Percentiles rank a stretch among this genome's conserved stretches.
phyloP scores from a whole-genome alignment of 2,329 filamentous ascomycete species.

The Aureobasidium sp. region DNA sequence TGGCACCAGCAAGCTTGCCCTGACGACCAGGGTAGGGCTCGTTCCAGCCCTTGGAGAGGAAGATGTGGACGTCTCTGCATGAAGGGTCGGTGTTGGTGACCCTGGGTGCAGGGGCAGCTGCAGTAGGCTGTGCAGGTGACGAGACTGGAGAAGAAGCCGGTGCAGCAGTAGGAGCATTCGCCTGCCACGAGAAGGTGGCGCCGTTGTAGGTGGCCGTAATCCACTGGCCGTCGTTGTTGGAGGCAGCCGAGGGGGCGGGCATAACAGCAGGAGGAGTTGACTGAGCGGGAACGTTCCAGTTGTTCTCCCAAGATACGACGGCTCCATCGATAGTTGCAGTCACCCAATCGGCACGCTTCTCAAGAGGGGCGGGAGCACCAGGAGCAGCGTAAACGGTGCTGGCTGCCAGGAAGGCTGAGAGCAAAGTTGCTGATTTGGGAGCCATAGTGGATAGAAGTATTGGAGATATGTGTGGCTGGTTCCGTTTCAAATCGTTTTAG shows the following conservation, averaged over 20 bases:
- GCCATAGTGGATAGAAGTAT: neutral
- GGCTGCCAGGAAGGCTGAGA: neutral
- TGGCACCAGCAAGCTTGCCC: slow-evolving; percentile 19
- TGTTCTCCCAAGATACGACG: slow-evolving; percentile 4
- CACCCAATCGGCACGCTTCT: slow-evolving; percentile 39
- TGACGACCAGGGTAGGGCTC: slow-evolving; percentile 21
- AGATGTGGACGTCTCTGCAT: slow-evolving; percentile 22
- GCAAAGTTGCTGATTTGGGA: neutral
- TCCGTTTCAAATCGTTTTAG: neutral
- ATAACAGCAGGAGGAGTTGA: neutral
- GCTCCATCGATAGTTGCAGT: neutral
- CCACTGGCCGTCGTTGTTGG: neutral
- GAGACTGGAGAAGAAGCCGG: slow-evolving; percentile 15
- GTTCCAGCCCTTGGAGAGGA: slow-evolving; percentile 23
- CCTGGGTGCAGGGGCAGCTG: slow-evolving; percentile 10
- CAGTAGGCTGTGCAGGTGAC: neutral
- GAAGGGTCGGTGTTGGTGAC: slow-evolving; percentile 18
- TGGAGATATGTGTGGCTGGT: neutral
- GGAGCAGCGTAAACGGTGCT: neutral
- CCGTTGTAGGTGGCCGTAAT: neutral
- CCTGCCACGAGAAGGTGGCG: neutral
- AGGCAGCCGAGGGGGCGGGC: neutral
- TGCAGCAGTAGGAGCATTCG: neutral
- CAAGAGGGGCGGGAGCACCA: slow-evolving; percentile 16
- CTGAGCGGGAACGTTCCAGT: slow-evolving; percentile 1